These are phyloP conservation scores for Centrapalus pauciflorus DNA, from an alignment of 129 eudicot species.

Conservation along the genomic window DNA sequence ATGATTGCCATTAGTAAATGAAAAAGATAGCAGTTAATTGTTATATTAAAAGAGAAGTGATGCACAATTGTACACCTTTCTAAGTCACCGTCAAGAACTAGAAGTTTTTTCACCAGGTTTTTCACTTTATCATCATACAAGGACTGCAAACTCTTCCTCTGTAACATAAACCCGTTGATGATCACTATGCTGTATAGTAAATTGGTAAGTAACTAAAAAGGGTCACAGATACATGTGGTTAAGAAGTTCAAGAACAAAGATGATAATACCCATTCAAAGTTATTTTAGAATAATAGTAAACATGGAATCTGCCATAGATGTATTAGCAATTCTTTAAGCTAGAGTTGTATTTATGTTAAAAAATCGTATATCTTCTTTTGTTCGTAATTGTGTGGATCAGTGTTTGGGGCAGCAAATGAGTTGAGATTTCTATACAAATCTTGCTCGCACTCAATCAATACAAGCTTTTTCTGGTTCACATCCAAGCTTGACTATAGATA, in stretches of 20 bases:
- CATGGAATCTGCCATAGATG: background rate
- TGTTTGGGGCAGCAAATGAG: too few relatives aligned
- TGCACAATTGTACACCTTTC: constrained; percentile 74
- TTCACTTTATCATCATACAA: constrained; percentile 71
- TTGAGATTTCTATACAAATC: too few relatives aligned
- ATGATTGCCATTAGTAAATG: background rate
- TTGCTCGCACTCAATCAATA: too few relatives aligned
- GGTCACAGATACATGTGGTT: background rate
- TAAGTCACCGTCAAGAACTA: constrained; percentile 63
- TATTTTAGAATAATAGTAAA: background rate
- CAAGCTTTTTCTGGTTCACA: too few relatives aligned
- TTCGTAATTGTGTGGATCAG: too few relatives aligned
- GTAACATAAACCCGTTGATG: constrained; percentile 36
- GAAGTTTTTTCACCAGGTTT: constrained; percentile 60
- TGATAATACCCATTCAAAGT: background rate
- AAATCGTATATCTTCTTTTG: too few relatives aligned
- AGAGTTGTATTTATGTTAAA: too few relatives aligned
- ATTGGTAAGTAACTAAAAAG: constrained; percentile 14
- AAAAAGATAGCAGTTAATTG: background rate
- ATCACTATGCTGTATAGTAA: constrained; percentile 24
- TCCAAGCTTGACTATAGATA: too few relatives aligned
- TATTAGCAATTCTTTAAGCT: too few relatives aligned
- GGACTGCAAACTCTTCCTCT: constrained; percentile 69
- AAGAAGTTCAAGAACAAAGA: background rate
- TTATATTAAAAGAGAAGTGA: too few relatives aligned